Evolutionary conservation across 306 rosid genomes (phyloP).

Genomic region (Cicer chorassanicum): DNA sequence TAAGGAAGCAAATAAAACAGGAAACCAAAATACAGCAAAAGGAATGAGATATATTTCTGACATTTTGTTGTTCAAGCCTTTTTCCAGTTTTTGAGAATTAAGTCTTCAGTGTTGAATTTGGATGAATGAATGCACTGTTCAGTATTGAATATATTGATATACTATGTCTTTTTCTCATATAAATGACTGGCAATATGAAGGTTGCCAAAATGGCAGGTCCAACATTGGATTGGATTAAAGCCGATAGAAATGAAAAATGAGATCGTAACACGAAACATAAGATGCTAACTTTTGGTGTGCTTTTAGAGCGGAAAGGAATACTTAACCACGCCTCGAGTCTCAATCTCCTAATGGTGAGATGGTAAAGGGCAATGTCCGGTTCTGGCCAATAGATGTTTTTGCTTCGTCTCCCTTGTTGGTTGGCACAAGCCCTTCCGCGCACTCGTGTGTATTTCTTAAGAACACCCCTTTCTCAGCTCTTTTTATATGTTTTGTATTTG

Average conservation of each 20-base stretch:
- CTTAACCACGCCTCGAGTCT: no score
- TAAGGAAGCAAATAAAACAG: constrained; percentile 32
- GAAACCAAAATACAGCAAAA: constrained; percentile 40
- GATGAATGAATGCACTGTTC: not conserved
- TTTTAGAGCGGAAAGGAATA: no score
- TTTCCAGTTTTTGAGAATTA: not conserved
- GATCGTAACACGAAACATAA: not conserved
- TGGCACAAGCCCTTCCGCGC: no score
- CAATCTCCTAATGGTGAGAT: no score
- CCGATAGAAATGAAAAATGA: not conserved
- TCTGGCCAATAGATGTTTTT: no score
- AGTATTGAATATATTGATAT: constrained; percentile 17
- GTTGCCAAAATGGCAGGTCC: constrained; percentile 12
- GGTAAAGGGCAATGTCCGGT: no score
- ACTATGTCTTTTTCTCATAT: constrained; percentile 7
- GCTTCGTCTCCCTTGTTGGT: no score
- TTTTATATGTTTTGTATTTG: not conserved
- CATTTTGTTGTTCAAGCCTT: constrained; percentile 1
- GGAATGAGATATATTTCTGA: constrained; percentile 13
- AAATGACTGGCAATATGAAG: not conserved
- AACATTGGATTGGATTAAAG: not conserved
- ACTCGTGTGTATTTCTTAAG: not conserved
- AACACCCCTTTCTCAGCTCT: not conserved
- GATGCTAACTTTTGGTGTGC: not conserved
- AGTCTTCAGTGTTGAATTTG: constrained; percentile 7